Conservation (phyloP, 2,329 filamentous ascomycete genomes). For the Coniochaeta hoffmannii region DNA sequence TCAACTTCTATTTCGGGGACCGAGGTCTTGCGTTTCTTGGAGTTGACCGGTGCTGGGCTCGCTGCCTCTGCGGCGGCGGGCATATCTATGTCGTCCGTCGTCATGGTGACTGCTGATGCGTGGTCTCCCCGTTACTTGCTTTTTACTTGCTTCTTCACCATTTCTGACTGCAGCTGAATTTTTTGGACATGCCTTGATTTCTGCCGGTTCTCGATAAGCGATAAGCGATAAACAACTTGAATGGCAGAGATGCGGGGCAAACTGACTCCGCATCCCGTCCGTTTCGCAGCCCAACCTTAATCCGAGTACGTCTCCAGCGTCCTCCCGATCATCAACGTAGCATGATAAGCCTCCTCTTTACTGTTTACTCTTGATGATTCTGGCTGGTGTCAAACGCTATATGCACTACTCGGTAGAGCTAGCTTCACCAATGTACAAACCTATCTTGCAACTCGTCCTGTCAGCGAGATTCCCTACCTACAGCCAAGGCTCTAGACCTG, state of each 20-base stretch:
- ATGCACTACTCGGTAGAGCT: no score
- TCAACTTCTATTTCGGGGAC: slow-evolving; percentile 81
- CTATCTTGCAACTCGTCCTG: no score
- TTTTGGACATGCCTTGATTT: neutral
- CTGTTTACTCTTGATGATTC: no score
- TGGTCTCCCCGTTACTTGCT: neutral
- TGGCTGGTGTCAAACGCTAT: no score
- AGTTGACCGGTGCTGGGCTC: slow-evolving; percentile 13
- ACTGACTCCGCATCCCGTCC: neutral
- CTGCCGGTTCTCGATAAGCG: slow-evolving; percentile 1
- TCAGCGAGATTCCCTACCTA: no score
- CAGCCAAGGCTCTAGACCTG: no score
- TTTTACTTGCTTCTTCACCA: neutral
- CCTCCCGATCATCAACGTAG: no score
- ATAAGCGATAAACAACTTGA: neutral
- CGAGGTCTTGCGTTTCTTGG: slow-evolving; percentile 66
- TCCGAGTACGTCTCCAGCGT: no score
- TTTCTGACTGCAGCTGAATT: neutral
- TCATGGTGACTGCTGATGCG: neutral
- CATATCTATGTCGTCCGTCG: neutral
- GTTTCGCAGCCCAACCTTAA: neutral
- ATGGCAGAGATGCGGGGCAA: neutral
- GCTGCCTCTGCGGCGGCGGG: neutral
- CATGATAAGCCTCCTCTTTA: no score
- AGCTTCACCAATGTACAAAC: no score